Base-by-base conservation (phyloP, 2,329 filamentous ascomycete genomes). In the Xylariomycetidae sp. region DNA sequence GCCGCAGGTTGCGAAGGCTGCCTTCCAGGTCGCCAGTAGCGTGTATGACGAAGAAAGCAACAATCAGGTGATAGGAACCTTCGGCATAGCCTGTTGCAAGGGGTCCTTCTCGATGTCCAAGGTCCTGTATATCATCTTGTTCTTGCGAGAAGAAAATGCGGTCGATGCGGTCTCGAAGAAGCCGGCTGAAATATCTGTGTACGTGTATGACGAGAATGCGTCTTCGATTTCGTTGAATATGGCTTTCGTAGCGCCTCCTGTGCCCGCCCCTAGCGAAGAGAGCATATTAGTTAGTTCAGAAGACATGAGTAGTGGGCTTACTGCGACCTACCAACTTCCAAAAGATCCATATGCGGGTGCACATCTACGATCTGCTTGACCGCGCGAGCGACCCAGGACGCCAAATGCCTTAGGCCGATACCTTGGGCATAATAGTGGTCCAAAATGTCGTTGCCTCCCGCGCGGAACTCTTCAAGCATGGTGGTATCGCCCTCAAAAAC, bases 291-390 rank as follows among this genome's bases (percentile, higher is more conserved):
- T 15, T 10, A 15, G 14, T 29, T 18, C 15, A 18, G 6, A 18
- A 17, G n/a, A 15, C 14, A 10, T 17, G 6, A 6, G 14, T 5
- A 18, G 20, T 12, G 22, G 6, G 18, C 20, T 33, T n/a, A 33
- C n/a, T 12, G 18, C 13, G 17, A 27, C 34, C n/a, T 22, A 25
- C 45, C 45, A 6, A 46, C 56, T 30, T 68, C 65, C 4, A 71
- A 39, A 18, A 70, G 56, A 3, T 60, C 59, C 31, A 64, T 52
- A 13, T 55, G 53, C 0, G 67, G 67, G 29, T 61, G 61, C 2
- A 60, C 54, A 34, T 64, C 52, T 0, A 51, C 33, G 8, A 71
- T 50, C 25, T 62, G 61, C 3, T 45, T 40, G 2, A 54, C 40
- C 9, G 58, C 36, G 12, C 43, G 24, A 28, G 47, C 50, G n/a